Percentiles rank a stretch among this genome's conserved stretches.
Conservation (phyloP, 2,329 filamentous ascomycete genomes). For the Pseudophaeomoniella oleicola region DNA sequence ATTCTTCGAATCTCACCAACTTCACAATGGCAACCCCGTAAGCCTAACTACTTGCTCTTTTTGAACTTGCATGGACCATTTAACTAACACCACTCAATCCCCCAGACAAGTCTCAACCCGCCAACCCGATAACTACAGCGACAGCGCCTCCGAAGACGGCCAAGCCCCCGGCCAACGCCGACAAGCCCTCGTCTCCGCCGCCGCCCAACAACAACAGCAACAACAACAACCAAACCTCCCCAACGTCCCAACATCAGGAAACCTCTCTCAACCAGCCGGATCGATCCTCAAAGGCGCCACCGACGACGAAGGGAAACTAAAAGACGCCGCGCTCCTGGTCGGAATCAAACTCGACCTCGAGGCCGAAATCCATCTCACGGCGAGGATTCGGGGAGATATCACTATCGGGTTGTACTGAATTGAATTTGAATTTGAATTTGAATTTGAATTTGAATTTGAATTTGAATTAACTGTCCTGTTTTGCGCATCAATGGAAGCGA, state of each 20-base stretch:
- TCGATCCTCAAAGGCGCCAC: slow-evolving; percentile 24
- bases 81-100: too few species aligned
- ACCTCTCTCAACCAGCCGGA: slow-evolving; percentile 23
- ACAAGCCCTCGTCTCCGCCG: slow-evolving; percentile 17
- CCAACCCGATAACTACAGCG: too few species aligned
- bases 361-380: slow-evolving; percentile 47
- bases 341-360: slow-evolving; percentile 51
- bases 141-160: slow-evolving; percentile 24
- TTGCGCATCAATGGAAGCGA: too few species aligned
- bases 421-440: too few species aligned
- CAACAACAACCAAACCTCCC: slow-evolving; percentile 5
- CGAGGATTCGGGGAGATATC: slow-evolving; percentile 46
- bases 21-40: too few species aligned
- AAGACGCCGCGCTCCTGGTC: slow-evolving; percentile 42
- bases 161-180: slow-evolving; percentile 22
- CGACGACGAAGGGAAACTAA: slow-evolving; percentile 42
- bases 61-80: too few species aligned
- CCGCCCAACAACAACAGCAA: slow-evolving; percentile 14
- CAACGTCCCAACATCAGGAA: slow-evolving; percentile 21
- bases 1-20: too few species aligned
- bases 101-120: too few species aligned
- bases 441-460: too few species aligned
- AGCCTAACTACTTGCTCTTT: too few species aligned
- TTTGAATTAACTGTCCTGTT: too few species aligned
- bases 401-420: slow-evolving; percentile 41